phyloP scores from a whole-genome alignment of 495 filamentous ascomycete genomes.

The Alectoria sarmentosa region DNA sequence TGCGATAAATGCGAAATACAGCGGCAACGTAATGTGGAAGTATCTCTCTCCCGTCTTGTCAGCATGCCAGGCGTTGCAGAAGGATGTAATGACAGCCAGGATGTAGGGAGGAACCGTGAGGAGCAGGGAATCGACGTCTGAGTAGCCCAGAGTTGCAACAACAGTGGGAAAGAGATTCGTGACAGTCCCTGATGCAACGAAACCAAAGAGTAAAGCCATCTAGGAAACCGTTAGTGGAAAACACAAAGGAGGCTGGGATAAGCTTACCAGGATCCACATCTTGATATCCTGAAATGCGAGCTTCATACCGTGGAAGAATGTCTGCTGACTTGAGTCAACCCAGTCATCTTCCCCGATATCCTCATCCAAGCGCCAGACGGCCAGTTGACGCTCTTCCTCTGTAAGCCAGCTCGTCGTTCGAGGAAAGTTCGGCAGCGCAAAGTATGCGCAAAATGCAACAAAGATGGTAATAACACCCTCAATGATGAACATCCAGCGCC shows the following conservation, averaged over 20 bases:
- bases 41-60: conserved; percentile 75
- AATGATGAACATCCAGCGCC: conserved; percentile 74
- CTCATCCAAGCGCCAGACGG: conserved; percentile 63
- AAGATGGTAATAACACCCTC: conserved; percentile 57
- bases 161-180: conserved; percentile 92
- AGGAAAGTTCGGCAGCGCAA: conserved; percentile 73
- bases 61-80: conserved; percentile 69
- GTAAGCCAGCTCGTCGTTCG: conserved; percentile 66
- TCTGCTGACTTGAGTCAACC: conserved; percentile 54
- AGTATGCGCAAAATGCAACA: conserved; percentile 46
- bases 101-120: conserved; percentile 73
- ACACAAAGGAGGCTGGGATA: background rate
- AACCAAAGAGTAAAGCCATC: conserved; percentile 62
- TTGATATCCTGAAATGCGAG: conserved; percentile 67
- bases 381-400: conserved; percentile 60
- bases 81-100: conserved; percentile 61
- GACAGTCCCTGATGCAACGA: conserved; percentile 63
- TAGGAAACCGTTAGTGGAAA: conserved; percentile 29
- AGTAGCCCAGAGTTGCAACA: conserved; percentile 64
- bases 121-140: conserved; percentile 60
- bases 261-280: conserved; percentile 59
- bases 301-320: conserved; percentile 59
- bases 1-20: conserved; percentile 60
- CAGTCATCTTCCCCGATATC: conserved; percentile 77
- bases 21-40: conserved; percentile 63